phyloP scores from a whole-genome alignment of 169 alveolate species.

The Cryptosporidium meleagridis region DNA sequence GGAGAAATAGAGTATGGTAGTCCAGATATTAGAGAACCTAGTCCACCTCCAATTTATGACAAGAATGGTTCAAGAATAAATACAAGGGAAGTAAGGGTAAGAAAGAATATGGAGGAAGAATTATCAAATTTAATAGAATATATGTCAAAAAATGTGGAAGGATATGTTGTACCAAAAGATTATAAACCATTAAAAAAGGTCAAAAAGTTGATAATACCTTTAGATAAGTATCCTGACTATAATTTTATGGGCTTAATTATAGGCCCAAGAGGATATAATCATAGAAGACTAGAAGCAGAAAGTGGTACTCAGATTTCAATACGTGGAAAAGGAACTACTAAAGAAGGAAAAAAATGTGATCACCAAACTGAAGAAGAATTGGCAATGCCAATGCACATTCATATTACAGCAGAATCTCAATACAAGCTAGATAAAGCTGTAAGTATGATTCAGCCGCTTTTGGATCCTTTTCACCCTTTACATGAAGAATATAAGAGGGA shows the following conservation, averaged over 20 bases:
- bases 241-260: slow-evolving; percentile 94
- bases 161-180: slow-evolving; percentile 90
- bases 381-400: slow-evolving; percentile 89
- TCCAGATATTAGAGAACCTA: slow-evolving; percentile 91
- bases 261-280: slow-evolving; percentile 96
- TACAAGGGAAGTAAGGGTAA: slow-evolving; percentile 90
- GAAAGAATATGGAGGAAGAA: slow-evolving; percentile 89
- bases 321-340: slow-evolving; percentile 90
- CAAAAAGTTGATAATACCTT: slow-evolving; percentile 87
- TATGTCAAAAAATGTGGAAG: slow-evolving; percentile 86
- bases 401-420: slow-evolving; percentile 84
- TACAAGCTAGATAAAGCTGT: slow-evolving; percentile 82
- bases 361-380: slow-evolving; percentile 90
- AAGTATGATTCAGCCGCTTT: slow-evolving; percentile 85
- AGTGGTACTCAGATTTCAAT: slow-evolving; percentile 90
- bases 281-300: slow-evolving; percentile 90
- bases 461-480: slow-evolving; percentile 88
- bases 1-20: slow-evolving; percentile 90
- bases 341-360: slow-evolving; percentile 90
- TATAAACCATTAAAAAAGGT: slow-evolving; percentile 88
- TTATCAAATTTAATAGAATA: slow-evolving; percentile 88
- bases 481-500: slow-evolving; percentile 88
- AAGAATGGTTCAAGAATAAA: slow-evolving; percentile 88
- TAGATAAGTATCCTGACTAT: slow-evolving; percentile 91
- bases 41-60: slow-evolving; percentile 93